phyloP scores from a whole-genome alignment of 2,329 filamentous ascomycete genomes.

The Aspergillus pseudotamarii region DNA sequence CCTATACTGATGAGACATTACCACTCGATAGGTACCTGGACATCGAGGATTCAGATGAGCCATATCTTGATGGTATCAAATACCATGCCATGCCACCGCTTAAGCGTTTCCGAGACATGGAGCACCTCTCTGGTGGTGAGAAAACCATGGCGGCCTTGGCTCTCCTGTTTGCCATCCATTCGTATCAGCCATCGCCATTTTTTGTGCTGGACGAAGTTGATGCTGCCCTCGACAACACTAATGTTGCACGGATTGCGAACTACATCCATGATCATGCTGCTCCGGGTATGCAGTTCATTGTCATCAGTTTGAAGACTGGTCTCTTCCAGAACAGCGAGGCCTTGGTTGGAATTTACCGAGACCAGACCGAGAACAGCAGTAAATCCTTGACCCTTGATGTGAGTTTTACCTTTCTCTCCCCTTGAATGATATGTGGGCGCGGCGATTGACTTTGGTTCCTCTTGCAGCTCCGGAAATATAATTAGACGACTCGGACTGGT shows the following conservation, averaged over 20 bases:
- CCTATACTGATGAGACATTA: slow-evolving; percentile 14
- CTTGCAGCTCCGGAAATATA: slow-evolving; percentile 40
- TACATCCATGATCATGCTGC: slow-evolving; percentile 94
- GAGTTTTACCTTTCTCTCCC: slow-evolving; percentile 51
- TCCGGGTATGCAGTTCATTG: slow-evolving; percentile 98
- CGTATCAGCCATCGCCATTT: slow-evolving; percentile 92
- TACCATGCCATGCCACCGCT: slow-evolving; percentile 98
- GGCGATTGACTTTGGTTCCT: slow-evolving; percentile 14
- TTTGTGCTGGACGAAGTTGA: slow-evolving; percentile 98
- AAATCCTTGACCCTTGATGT: slow-evolving; percentile 93
- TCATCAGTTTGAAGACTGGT: slow-evolving; percentile 93
- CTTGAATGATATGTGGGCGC: background rate
- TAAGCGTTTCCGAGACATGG: slow-evolving; percentile 99
- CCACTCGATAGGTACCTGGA: slow-evolving; percentile 69
- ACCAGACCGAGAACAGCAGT: slow-evolving; percentile 90
- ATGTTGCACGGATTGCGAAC: slow-evolving; percentile 93
- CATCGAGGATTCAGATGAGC: slow-evolving; percentile 94
- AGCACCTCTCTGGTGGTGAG: slow-evolving; percentile 93
- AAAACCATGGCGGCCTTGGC: slow-evolving; percentile 98
- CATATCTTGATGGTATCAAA: slow-evolving; percentile 93
- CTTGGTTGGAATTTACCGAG: slow-evolving; percentile 90
- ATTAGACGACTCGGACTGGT: slow-evolving; percentile 18
- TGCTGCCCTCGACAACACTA: slow-evolving; percentile 95
- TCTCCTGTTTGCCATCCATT: slow-evolving; percentile 95
- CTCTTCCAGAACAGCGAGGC: slow-evolving; percentile 97